Base-by-base conservation (phyloP, 75 land plant species). In the Pinus taeda region DNA sequence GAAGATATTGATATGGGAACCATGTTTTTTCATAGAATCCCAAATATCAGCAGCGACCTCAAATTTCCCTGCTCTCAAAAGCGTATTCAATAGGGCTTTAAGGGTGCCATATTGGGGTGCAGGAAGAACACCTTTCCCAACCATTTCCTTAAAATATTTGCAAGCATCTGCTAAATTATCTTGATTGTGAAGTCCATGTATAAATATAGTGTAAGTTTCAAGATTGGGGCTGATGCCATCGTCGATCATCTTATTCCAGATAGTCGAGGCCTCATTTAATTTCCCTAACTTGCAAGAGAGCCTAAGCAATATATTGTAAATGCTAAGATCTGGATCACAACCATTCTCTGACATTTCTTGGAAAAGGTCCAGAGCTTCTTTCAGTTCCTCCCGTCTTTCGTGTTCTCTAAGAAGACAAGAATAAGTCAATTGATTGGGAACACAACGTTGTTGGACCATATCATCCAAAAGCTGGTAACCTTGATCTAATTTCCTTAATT, bases 31-130 rank as follows among this genome's bases (percentile, higher is more conserved):
- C 17, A 89, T 85, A 64, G 84, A 84, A 58, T 57, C 81, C 93
- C 91, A 91, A 18, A 89, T 57, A 29, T 91, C 91, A 79, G 89
- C 82, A 20, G 89, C 91, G 83, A 89, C 26, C 62, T 86, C 87
- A 63, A 91, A 80, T 77, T 87, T 84, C 36, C 60, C 89, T 57
- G 76, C 91, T 77, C 87, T 76, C 59, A 89, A 70, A 13, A 91
- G 57, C 57, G 82, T 21, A 71, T 91, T 91, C 78, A 87, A 33
- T 20, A 91, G 63, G 33, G 76, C 87, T 71, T 91, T 91, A 76
- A 89, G 73, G 2, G 74, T 82, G 53, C 91, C 91, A 83, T 91
- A 91, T 58, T 89, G 93, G 15, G 89, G 89, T 24, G 84, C 73
- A 42, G 82, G 64, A 14, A 85, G 57, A 36, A 89, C 78, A 15